Percentiles rank a stretch among this genome's conserved stretches.
These are phyloP conservation scores for Gilbertella persicaria DNA, from an alignment of 371 early-diverging fungal species.

Conservation along the genomic window DNA sequence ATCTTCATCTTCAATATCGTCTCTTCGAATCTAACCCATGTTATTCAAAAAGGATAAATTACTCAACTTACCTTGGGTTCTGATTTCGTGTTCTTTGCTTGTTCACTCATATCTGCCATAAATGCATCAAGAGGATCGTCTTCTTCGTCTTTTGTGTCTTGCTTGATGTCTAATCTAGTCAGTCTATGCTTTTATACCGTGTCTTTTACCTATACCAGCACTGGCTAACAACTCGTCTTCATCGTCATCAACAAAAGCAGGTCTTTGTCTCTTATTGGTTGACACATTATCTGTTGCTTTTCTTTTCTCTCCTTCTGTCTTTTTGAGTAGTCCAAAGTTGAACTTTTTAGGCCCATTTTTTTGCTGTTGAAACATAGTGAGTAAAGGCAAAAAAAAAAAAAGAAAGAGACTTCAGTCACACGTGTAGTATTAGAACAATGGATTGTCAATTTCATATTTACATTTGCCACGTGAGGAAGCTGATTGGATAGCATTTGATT, in stretches of 20 bases:
- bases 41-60: too few species aligned
- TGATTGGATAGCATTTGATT: neutral
- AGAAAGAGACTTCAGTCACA: too few species aligned
- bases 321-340: slow-evolving; percentile 14
- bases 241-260: slow-evolving; percentile 13
- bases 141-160: slow-evolving; percentile 49
- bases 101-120: slow-evolving; percentile 78
- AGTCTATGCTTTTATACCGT: neutral
- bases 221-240: slow-evolving; percentile 30
- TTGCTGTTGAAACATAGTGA: slow-evolving; percentile 2
- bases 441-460: too few species aligned
- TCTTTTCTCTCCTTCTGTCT: slow-evolving; percentile 8
- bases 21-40: slow-evolving; percentile 61
- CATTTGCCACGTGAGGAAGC: neutral
- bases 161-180: neutral
- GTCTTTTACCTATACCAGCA: slow-evolving; percentile 28
- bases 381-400: neutral
- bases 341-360: slow-evolving; percentile 19
- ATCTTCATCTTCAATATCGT: slow-evolving; percentile 82
- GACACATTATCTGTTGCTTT: neutral
- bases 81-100: slow-evolving; percentile 53
- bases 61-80: slow-evolving; percentile 53
- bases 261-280: slow-evolving; percentile 12
- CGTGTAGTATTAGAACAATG: too few species aligned
- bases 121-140: slow-evolving; percentile 89